phyloP scores from a whole-genome alignment of 2,329 filamentous ascomycete genomes.

The Penicillium sp. region DNA sequence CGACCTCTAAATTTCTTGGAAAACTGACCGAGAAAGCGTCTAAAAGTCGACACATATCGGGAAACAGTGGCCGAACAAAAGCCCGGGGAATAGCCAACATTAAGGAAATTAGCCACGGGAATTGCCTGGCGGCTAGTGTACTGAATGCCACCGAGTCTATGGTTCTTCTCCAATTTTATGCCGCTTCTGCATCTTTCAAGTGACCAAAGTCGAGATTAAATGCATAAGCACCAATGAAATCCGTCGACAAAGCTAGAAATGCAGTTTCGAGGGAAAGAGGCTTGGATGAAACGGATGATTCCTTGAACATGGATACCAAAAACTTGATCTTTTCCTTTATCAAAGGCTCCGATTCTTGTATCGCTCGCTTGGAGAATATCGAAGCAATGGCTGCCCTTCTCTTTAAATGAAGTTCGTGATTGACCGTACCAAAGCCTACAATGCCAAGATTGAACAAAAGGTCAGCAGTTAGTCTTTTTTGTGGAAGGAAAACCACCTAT shows the following conservation, averaged over 20 bases:
- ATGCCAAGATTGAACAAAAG: no score
- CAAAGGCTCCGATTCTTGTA: conserved; percentile 16
- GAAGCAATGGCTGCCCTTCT: conserved; percentile 40
- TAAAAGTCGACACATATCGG: background rate
- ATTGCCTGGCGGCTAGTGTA: no score
- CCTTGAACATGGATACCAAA: conserved; percentile 13
- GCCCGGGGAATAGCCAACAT: background rate
- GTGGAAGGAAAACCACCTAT: no score
- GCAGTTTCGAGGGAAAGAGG: conserved; percentile 5
- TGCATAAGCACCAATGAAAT: conserved; percentile 19
- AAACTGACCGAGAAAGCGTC: background rate
- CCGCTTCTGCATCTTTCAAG: background rate
- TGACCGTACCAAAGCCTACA: conserved; percentile 28
- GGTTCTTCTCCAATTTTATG: no score
- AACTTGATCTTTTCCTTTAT: conserved; percentile 24
- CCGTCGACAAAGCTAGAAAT: conserved; percentile 18
- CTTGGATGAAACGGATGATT: background rate
- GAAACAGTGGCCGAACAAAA: background rate
- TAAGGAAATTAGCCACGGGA: background rate
- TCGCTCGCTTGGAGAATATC: conserved; percentile 43
- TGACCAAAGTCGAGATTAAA: background rate
- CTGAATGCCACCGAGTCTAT: no score
- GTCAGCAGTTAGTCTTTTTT: no score
- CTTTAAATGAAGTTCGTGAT: conserved; percentile 40
- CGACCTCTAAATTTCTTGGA: no score